Evolutionary conservation across 805 yeast species (phyloP).

Genomic region (Schizosaccharomyces pombe): DNA sequence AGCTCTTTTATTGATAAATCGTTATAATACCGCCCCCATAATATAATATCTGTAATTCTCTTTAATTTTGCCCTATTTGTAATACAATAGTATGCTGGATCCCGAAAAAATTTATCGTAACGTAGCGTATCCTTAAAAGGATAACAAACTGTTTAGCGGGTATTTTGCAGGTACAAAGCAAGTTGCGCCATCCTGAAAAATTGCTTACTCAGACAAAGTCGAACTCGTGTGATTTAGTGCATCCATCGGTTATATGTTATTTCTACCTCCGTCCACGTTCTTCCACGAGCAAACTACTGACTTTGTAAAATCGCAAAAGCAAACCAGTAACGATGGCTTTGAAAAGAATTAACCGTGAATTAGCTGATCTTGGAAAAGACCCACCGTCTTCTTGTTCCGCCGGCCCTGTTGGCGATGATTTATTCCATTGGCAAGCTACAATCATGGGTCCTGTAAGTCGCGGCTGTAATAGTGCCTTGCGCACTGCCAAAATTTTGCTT

Average conservation of each 20-base stretch:
- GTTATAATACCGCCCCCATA: no score
- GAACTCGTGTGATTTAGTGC: neutral
- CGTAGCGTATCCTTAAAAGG: no score
- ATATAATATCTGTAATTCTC: no score
- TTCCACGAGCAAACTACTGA: neutral
- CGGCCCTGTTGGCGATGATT: constrained; percentile 60
- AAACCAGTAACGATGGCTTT: constrained; percentile 37
- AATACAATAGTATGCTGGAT: no score
- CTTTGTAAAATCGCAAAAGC: neutral
- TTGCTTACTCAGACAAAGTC: neutral
- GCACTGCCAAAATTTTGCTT: no score
- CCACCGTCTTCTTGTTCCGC: constrained; percentile 98
- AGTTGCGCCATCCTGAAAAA: no score
- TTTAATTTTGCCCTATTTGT: no score
- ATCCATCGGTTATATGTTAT: neutral
- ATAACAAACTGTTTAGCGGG: no score
- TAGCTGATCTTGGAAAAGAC: constrained; percentile 89
- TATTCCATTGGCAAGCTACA: constrained; percentile 96
- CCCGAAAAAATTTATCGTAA: no score
- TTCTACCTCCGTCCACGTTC: neutral
- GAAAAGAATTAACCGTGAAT: constrained; percentile 89
- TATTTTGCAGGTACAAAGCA: no score
- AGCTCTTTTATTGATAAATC: no score
- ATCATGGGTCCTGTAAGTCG: constrained; percentile 69
- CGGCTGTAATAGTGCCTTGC: neutral